Evolutionary conservation across 2,329 filamentous ascomycete genomes (phyloP), one percentile per base, ranked within the genome.

Genomic region (Aureobasidium namibiae): DNA sequence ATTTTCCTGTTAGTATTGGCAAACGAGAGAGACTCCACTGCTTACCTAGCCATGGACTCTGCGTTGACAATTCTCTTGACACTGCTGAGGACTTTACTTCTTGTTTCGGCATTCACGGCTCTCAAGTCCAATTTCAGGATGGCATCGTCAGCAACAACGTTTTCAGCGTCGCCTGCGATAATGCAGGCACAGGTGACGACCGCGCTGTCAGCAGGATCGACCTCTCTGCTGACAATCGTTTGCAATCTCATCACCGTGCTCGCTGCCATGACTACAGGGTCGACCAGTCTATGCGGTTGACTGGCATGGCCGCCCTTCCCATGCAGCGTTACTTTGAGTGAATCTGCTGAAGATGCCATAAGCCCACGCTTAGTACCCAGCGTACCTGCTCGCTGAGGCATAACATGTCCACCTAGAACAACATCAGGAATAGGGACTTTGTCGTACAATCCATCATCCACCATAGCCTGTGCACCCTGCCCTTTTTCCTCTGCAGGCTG

Each of bases 401-500:
- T 77, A 0, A 85, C 79, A 67, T 86, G 83, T 48, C 78, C 80
- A 0, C 81, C 83, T 1, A 86, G 70, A 21, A 78, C 75, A 21
- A 82, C 71, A 64, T 85, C 80, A 3, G 82, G 82, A n/a, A 77
- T 70, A 0, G 80, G 80, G 2, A 83, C 73, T 56, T 73, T 76
- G 8, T 78, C 70, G 63, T 83, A 85, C 34, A 85, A 64, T 0
- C 82, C 82, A 64, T 82, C 82, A 42, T 81, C 78, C 3, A 86
- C 74, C 83, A 86, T 86, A 24, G 82, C 72, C 69, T 79, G 78
- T 0, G 86, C 86, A 0, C 86, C 86, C 0, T 74, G 77, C 0
- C 80, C 83, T 1, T 80, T 75, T 68, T 89, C 86, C 67, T 89
- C 86, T 1, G 81, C 80, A 0, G 86, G 86, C 65, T 89, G 87